Conservation (phyloP, 495 filamentous ascomycete genomes). For the Penicillium coffeae region DNA sequence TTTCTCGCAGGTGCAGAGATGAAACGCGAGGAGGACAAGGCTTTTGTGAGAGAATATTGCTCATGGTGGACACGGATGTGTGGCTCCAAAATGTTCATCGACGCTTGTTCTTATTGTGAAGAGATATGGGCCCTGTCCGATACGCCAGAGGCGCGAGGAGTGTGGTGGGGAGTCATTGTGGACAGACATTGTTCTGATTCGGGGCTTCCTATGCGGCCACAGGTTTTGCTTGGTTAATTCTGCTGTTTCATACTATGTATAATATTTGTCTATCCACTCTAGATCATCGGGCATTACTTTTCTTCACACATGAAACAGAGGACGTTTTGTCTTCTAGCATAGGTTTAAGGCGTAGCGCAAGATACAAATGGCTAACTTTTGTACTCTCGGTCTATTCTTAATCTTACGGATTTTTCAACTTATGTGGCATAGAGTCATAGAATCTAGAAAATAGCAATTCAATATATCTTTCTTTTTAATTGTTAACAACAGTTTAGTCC, state of each 20-base stretch:
- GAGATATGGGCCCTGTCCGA: slow-evolving; percentile 3
- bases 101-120: slow-evolving; percentile 4
- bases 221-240: slow-evolving; percentile 1
- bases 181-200: slow-evolving; percentile 2
- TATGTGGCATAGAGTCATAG: too few relatives aligned
- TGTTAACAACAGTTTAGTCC: too few relatives aligned
- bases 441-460: too few relatives aligned
- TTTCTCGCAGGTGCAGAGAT: slow-evolving; percentile 2
- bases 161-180: slow-evolving; percentile 12
- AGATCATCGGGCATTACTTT: too few relatives aligned
- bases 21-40: slow-evolving; percentile 1
- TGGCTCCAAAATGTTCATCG: slow-evolving; percentile 5
- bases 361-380: too few relatives aligned
- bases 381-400: too few relatives aligned
- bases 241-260: not conserved
- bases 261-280: too few relatives aligned
- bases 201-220: not conserved
- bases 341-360: too few relatives aligned
- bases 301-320: too few relatives aligned
- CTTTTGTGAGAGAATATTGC: slow-evolving; percentile 1
- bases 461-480: too few relatives aligned
- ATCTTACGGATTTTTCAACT: too few relatives aligned
- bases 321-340: too few relatives aligned
- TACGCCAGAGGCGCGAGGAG: not conserved
- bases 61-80: slow-evolving; percentile 1